phyloP scores from a whole-genome alignment of 768 basidiomycete species.

The Amanita jacksonii region DNA sequence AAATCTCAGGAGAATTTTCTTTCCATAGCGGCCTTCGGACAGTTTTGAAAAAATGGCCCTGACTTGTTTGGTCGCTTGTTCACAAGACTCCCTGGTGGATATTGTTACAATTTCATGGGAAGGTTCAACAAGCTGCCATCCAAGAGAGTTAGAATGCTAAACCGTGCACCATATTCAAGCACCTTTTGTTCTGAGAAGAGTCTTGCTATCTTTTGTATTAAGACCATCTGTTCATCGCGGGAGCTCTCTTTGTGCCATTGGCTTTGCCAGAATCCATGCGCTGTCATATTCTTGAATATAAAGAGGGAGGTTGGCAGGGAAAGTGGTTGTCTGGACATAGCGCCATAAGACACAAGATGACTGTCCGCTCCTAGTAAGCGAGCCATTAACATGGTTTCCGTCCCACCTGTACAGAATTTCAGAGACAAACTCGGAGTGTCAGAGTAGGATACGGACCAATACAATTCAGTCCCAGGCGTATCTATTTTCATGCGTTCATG shows the following conservation, averaged over 20 bases:
- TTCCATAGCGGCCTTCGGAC: constrained; percentile 27
- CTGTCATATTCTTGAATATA: constrained; percentile 77
- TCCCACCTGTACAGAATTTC: constrained; percentile 33
- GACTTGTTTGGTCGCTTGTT: constrained; percentile 34
- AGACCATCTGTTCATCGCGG: constrained; percentile 34
- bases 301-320: constrained; percentile 68
- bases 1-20: constrained; percentile 33
- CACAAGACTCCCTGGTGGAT: constrained; percentile 24
- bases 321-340: constrained; percentile 81
- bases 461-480: constrained; percentile 41
- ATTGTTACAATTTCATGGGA: constrained; percentile 62
- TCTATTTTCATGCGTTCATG: no score
- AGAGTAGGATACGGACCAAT: constrained; percentile 24
- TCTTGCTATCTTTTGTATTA: constrained; percentile 42
- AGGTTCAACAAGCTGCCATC: constrained; percentile 53
- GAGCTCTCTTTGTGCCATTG: constrained; percentile 53
- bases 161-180: constrained; percentile 9
- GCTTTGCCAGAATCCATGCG: constrained; percentile 73
- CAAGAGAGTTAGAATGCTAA: constrained; percentile 3
- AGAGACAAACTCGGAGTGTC: background rate
- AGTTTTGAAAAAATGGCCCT: constrained; percentile 36
- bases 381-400: constrained; percentile 59
- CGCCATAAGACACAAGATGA: constrained; percentile 81
- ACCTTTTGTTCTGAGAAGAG: constrained; percentile 51
- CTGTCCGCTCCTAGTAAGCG: constrained; percentile 56